These are phyloP conservation scores for Mycena capillaripes DNA, from an alignment of 768 basidiomycete species.

Conservation along the genomic window DNA sequence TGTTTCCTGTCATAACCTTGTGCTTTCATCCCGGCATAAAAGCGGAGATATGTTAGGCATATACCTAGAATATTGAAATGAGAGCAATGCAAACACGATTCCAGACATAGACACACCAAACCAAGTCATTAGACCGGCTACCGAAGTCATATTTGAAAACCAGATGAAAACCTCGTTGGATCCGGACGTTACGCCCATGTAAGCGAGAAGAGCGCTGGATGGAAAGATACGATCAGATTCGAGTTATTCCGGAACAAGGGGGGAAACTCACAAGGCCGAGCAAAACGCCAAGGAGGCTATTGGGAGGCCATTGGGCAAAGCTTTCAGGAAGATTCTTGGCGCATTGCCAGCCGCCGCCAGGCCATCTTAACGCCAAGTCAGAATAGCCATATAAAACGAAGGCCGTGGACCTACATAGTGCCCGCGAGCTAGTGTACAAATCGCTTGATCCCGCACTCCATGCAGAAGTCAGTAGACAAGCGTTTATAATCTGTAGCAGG, in stretches of 20 bases:
- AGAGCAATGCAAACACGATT: neutral
- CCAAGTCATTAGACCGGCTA: slow-evolving; percentile 83
- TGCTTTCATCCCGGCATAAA: slow-evolving; percentile 83
- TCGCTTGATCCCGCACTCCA: slow-evolving; percentile 95
- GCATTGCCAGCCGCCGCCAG: slow-evolving; percentile 86
- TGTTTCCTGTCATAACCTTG: slow-evolving; percentile 82
- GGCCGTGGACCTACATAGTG: slow-evolving; percentile 71
- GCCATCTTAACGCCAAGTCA: slow-evolving; percentile 66
- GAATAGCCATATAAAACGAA: neutral
- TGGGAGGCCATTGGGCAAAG: slow-evolving; percentile 80
- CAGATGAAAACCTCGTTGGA: slow-evolving; percentile 84
- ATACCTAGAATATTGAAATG: slow-evolving; percentile 54
- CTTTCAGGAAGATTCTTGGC: slow-evolving; percentile 81
- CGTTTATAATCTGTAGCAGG: slow-evolving; percentile 76
- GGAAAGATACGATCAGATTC: neutral
- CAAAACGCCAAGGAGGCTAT: slow-evolving; percentile 77
- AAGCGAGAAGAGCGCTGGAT: slow-evolving; percentile 68
- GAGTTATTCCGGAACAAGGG: neutral
- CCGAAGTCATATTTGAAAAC: slow-evolving; percentile 83
- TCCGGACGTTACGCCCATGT: slow-evolving; percentile 78
- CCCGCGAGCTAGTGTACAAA: slow-evolving; percentile 90
- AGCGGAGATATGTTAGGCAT: slow-evolving; percentile 82
- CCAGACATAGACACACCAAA: slow-evolving; percentile 53
- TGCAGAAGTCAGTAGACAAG: slow-evolving; percentile 87
- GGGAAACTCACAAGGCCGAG: slow-evolving; percentile 60